Base-by-base conservation (phyloP, 2,329 filamentous ascomycete genomes). In the Monilinia laxa region DNA sequence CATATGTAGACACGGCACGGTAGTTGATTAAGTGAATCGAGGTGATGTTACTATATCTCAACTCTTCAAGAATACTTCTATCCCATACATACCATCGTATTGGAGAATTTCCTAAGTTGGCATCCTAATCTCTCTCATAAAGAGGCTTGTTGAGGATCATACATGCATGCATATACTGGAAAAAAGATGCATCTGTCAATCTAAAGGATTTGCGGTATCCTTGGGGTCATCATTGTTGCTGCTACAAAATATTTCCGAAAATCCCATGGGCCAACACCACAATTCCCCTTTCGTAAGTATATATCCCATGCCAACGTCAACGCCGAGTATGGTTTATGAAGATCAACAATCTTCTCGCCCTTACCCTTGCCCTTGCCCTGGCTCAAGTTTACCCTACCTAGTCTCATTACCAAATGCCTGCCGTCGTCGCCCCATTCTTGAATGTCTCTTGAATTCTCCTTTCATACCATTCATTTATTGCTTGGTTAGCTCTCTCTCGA, bases 251-350 rank as follows among this genome's bases (percentile, higher is more conserved):
- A 42, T 42, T 62, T 35, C 38, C 58, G 28, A 45, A 62, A 35
- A 25, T 9, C 9, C 31, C 45, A 51, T 25, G 28, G 23, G 58
- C 57, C 42, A 49, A 31, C 57, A 49, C 57, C 56, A 58, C 57
- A 49, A 49, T 59, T 59, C 45, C 58, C 31, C 45, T 62, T 25
- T 38, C 18, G 45, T 38, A 35, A 35, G 31, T 35, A 49, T 16
- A 14, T 25, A 18, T 31, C 45, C 58, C 58, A 62, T 62, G 58
- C 51, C 31, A 60, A 49, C 42, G 20, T 12, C 45, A 62, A 52
- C 45, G 58, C 58, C 58, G 58, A 51, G 45, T 51, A 40, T 38
- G 28, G 38, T 31, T 62, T 62, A 52, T 52, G 58, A 62, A 62
- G 45, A 62, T 62, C 58, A 62, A 51, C 58, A 38, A 40, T 25